phyloP scores from a whole-genome alignment of 179 eudicot species.

The Camellia oleifera region DNA sequence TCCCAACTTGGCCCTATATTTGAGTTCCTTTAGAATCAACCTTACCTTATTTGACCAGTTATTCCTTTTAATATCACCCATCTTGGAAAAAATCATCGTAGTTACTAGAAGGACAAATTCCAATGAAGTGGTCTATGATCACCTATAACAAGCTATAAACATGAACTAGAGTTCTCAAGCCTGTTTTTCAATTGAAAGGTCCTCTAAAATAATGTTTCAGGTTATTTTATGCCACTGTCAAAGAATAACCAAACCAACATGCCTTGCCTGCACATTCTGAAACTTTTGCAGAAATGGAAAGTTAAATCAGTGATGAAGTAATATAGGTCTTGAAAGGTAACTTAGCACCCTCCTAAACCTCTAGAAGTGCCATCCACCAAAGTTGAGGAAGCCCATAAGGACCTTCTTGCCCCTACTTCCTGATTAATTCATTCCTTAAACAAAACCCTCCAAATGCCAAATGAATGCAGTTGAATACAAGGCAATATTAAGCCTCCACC shows the following conservation, averaged over 20 bases:
- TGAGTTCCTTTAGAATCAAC: background rate
- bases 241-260: background rate
- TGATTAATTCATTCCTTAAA: background rate
- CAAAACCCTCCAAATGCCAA: background rate
- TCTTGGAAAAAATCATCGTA: background rate
- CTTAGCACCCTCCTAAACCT: background rate
- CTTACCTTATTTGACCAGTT: background rate
- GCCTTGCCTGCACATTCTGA: constrained; percentile 4
- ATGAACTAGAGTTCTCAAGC: background rate
- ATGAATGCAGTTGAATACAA: too few relatives aligned
- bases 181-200: background rate
- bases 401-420: background rate
- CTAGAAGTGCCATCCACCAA: background rate
- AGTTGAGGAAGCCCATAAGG: background rate
- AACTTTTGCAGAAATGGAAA: background rate
- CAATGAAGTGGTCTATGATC: background rate
- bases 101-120: background rate
- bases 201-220: background rate
- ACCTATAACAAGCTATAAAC: background rate
- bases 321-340: background rate
- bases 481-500: background rate
- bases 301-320: background rate
- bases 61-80: background rate
- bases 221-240: background rate
- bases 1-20: background rate